Conservation (phyloP, 352 stramenopile species). For the Globisporangium takayamanum region DNA sequence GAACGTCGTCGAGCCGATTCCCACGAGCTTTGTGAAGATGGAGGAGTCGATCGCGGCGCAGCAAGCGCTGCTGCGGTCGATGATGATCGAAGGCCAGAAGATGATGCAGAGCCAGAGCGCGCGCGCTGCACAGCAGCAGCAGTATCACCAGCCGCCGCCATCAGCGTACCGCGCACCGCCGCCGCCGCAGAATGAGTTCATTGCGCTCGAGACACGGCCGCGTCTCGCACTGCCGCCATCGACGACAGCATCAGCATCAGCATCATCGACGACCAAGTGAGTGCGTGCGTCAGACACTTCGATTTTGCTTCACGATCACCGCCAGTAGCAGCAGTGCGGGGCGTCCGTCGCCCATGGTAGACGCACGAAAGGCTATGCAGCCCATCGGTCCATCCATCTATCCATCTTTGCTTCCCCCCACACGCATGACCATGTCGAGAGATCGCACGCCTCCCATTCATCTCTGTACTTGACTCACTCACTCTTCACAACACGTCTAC, state of each 20-base stretch:
- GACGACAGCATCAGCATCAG: not conserved
- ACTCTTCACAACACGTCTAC: not conserved
- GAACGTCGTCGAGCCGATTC: conserved; percentile 46
- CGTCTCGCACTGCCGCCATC: conserved; percentile 21
- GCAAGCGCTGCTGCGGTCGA: conserved; percentile 60
- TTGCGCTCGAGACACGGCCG: conserved; percentile 18
- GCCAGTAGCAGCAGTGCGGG: too few relatives aligned
- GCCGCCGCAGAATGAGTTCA: conserved; percentile 15
- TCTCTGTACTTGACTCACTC: too few relatives aligned
- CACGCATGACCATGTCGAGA: too few relatives aligned
- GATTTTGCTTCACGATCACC: too few relatives aligned
- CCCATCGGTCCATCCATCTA: too few relatives aligned
- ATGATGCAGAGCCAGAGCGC: conserved; percentile 36
- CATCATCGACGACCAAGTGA: conserved; percentile 7
- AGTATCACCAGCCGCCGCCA: not conserved
- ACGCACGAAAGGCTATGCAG: too few relatives aligned
- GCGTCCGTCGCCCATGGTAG: too few relatives aligned
- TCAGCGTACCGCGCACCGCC: conserved; percentile 2
- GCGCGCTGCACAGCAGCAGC: conserved; percentile 1
- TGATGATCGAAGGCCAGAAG: conserved; percentile 72
- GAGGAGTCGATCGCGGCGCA: conserved; percentile 74
- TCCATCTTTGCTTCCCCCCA: too few relatives aligned
- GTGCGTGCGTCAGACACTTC: not conserved
- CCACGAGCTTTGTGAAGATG: conserved; percentile 65
- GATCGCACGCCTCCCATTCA: too few relatives aligned